These are phyloP conservation scores for Lactarius deliciosus DNA, from an alignment of 768 basidiomycete genomes.

Conservation along the genomic window DNA sequence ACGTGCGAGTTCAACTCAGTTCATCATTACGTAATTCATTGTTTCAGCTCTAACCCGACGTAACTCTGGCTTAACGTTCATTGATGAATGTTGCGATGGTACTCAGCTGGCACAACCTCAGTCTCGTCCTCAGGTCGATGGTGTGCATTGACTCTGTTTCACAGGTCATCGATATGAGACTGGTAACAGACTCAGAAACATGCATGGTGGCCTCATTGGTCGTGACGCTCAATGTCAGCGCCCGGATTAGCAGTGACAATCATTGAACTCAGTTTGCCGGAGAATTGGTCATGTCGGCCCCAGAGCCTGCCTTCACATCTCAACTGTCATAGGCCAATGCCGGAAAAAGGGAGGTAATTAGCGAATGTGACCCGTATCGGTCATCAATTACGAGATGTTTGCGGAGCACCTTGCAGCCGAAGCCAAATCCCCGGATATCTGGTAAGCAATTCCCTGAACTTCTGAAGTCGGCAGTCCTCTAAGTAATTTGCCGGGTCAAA, in stretches of 20 bases:
- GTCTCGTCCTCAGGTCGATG: not conserved
- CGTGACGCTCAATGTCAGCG: conserved; percentile 25
- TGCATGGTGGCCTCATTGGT: not conserved
- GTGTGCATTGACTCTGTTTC: not conserved
- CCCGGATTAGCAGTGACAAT: conserved; percentile 26
- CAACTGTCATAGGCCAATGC: conserved; percentile 24
- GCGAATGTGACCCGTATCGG: conserved; percentile 16
- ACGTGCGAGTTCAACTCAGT: not conserved
- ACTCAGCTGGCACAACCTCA: not conserved
- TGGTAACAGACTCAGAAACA: not conserved
- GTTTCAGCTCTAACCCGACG: conserved; percentile 13
- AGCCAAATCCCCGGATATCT: conserved; percentile 16
- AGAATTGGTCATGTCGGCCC: conserved; percentile 13
- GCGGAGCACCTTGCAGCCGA: conserved; percentile 11
- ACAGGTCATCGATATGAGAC: not conserved
- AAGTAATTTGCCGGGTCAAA: conserved; percentile 2
- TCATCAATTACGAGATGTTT: conserved; percentile 18
- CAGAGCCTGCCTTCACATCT: conserved; percentile 16
- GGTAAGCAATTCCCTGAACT: not conserved
- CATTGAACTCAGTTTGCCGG: conserved; percentile 29
- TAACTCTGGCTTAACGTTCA: conserved; percentile 24
- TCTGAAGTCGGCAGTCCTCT: not conserved
- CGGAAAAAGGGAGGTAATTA: conserved; percentile 19
- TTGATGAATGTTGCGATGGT: conserved; percentile 3
- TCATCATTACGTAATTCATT: conserved; percentile 15